Evolutionary conservation across 306 rosid species (phyloP).

Genomic region (Cicer cuneatum): DNA sequence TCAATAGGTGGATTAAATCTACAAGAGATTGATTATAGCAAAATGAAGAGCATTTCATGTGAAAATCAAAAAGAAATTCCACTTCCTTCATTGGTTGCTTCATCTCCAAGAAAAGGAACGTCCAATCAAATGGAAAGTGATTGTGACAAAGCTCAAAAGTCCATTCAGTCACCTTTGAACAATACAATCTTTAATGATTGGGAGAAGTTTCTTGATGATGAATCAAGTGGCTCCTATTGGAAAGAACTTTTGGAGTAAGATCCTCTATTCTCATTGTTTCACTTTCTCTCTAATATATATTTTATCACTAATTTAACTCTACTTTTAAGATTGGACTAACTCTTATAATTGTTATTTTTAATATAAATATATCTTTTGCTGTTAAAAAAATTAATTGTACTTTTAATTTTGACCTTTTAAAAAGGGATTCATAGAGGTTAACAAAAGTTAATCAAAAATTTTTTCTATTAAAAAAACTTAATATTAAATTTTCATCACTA

Average conservation of each 20-base stretch:
- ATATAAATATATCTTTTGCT: no score
- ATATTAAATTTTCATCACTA: not conserved
- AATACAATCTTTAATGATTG: slow-evolving; percentile 62
- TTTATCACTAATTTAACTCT: not conserved
- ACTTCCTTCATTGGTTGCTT: slow-evolving; percentile 59
- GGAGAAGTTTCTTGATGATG: slow-evolving; percentile 74
- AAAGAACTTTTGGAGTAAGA: slow-evolving; percentile 79
- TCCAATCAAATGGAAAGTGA: slow-evolving; percentile 50
- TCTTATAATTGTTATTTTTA: no score
- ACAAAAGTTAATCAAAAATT: no score
- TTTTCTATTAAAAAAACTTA: no score
- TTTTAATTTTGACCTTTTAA: no score
- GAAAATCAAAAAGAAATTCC: slow-evolving; percentile 47
- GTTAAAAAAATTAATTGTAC: no score
- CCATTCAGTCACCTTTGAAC: slow-evolving; percentile 49
- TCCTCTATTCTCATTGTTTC: slow-evolving; percentile 28
- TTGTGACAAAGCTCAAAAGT: slow-evolving; percentile 34
- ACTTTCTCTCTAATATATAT: not conserved
- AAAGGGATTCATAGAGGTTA: no score
- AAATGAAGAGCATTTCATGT: slow-evolving; percentile 38
- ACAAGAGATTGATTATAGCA: slow-evolving; percentile 33
- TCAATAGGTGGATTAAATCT: slow-evolving; percentile 48
- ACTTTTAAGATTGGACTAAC: no score
- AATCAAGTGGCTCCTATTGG: slow-evolving; percentile 70
- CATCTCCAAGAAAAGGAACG: slow-evolving; percentile 42